These are phyloP conservation scores for Fistulinella cinereoalba DNA, from an alignment of 1,284 basidiomycete genomes.

Conservation along the genomic window DNA sequence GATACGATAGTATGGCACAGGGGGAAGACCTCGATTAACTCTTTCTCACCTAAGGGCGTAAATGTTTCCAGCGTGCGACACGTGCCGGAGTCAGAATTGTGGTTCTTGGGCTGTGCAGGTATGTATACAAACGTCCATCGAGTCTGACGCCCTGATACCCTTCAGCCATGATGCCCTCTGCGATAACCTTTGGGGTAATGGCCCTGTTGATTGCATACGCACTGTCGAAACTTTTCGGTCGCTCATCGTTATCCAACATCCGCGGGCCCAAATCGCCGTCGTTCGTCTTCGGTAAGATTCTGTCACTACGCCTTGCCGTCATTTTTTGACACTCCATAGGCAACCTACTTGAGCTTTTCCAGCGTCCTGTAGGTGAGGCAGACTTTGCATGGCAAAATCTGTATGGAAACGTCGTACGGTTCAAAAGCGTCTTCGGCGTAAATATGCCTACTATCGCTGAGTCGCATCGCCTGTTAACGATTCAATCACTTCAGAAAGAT, in stretches of 20 bases:
- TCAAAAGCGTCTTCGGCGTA: not conserved
- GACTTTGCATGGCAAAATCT: constrained; percentile 33
- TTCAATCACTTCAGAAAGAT: constrained; percentile 18
- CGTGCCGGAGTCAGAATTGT: too few relatives aligned
- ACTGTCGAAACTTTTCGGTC: constrained; percentile 10
- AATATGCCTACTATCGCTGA: not conserved
- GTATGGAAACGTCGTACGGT: constrained; percentile 24
- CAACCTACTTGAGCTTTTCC: constrained; percentile 26
- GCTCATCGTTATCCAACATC: constrained; percentile 26
- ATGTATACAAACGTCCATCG: too few relatives aligned
- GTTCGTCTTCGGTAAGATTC: constrained; percentile 29
- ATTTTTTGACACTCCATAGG: constrained; percentile 11
- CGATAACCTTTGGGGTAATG: constrained; percentile 1
- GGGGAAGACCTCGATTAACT: not conserved
- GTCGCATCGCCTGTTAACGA: not conserved
- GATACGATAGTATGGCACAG: not conserved
- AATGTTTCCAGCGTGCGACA: too few relatives aligned
- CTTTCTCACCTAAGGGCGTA: not conserved
- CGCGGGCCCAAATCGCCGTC: constrained; percentile 34
- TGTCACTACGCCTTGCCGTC: too few relatives aligned
- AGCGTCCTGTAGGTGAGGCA: constrained; percentile 24
- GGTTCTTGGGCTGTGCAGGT: too few relatives aligned
- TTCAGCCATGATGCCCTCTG: not conserved
- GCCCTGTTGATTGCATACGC: constrained; percentile 12
- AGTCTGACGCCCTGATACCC: too few relatives aligned